These are phyloP conservation scores for Eremochloa ophiuroides DNA, from an alignment of 176 grass and related monocot species.

Conservation along the genomic window DNA sequence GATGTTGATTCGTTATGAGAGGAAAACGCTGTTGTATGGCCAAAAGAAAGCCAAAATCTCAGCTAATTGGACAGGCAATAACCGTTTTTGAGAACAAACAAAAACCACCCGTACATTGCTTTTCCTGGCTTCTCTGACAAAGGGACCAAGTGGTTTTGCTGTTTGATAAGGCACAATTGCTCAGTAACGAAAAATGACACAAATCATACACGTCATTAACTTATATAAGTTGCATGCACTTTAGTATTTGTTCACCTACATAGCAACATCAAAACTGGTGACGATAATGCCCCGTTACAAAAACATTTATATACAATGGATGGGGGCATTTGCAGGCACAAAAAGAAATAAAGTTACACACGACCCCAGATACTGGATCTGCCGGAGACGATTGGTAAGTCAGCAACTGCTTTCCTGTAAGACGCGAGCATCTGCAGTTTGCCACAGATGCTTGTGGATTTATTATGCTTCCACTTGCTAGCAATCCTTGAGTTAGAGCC, in stretches of 20 bases:
- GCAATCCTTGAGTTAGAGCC: conserved; percentile 32
- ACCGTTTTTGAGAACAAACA: too few relatives aligned
- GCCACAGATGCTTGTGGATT: conserved; percentile 14
- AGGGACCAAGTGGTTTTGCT: too few relatives aligned
- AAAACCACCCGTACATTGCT: background rate
- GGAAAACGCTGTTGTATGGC: too few relatives aligned
- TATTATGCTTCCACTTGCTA: conserved; percentile 36
- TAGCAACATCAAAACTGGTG: background rate
- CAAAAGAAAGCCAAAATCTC: background rate
- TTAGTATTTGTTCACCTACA: background rate
- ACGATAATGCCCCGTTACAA: conserved; percentile 26
- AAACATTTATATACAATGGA: conserved; percentile 44
- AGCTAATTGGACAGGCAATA: background rate
- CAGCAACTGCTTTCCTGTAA: conserved; percentile 11
- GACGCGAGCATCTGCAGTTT: conserved; percentile 15
- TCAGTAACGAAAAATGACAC: too few relatives aligned
- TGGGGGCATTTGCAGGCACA: conserved; percentile 5
- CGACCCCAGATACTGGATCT: background rate
- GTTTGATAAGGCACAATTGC: too few relatives aligned
- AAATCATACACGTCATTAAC: too few relatives aligned
- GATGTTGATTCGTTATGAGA: too few relatives aligned
- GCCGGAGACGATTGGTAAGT: conserved; percentile 1
- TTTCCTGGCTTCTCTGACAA: background rate
- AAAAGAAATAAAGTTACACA: conserved; percentile 11
- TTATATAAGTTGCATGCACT: too few relatives aligned